Evolutionary conservation across 78 protist genomes (phyloP).

Genomic region (Speleostelium caveatum): DNA sequence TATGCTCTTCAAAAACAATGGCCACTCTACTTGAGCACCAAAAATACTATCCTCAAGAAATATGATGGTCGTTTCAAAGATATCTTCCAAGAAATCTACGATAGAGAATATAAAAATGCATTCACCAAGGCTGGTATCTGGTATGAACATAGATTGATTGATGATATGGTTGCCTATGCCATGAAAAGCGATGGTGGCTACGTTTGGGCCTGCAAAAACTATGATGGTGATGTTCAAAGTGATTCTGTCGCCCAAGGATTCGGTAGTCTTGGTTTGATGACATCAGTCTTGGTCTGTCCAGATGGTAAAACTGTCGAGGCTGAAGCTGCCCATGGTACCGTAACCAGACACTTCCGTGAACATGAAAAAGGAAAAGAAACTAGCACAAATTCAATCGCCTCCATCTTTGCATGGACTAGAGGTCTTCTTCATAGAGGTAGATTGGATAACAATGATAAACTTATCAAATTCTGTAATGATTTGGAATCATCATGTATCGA

Average conservation of each 20-base stretch:
- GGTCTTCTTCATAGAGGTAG: slow-evolving; percentile 94
- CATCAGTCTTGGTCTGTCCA: slow-evolving; percentile 92
- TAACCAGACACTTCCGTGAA: slow-evolving; percentile 94
- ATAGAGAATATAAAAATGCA: slow-evolving; percentile 27
- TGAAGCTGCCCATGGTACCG: slow-evolving; percentile 99
- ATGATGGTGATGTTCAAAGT: slow-evolving; percentile 98
- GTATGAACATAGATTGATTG: slow-evolving; percentile 96
- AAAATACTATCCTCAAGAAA: slow-evolving; percentile 95
- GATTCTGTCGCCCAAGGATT: slow-evolving; percentile 89
- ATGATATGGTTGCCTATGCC: slow-evolving; percentile 95
- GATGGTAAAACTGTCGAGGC: slow-evolving; percentile 93
- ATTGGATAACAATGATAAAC: slow-evolving; percentile 87
- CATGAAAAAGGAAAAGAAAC: slow-evolving; percentile 90
- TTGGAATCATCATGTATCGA: slow-evolving; percentile 80
- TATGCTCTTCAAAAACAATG: slow-evolving; percentile 79
- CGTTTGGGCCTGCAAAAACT: slow-evolving; percentile 98
- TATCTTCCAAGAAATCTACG: slow-evolving; percentile 90
- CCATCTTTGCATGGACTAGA: slow-evolving; percentile 97
- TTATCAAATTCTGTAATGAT: slow-evolving; percentile 67
- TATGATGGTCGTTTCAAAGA: slow-evolving; percentile 96
- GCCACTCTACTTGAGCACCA: slow-evolving; percentile 92
- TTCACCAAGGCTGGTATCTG: slow-evolving; percentile 67
- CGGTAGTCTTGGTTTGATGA: slow-evolving; percentile 97
- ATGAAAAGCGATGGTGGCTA: slow-evolving; percentile 81
- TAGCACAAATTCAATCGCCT: slow-evolving; percentile 94